Evolutionary conservation across 2,329 filamentous ascomycete genomes (phyloP).

Genomic region (Colletotrichum cereale): DNA sequence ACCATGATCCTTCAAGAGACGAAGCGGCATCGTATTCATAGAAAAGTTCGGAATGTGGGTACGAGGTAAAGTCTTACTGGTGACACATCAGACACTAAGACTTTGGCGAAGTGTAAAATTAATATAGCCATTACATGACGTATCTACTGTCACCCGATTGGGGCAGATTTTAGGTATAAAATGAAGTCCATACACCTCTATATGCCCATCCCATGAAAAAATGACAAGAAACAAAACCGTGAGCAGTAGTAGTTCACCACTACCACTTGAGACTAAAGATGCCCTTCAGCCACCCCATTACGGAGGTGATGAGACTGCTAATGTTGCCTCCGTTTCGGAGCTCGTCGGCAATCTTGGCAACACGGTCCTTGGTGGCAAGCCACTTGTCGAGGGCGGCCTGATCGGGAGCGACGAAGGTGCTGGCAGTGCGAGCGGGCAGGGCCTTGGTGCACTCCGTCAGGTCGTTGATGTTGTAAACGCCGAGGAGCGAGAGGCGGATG

Average conservation of each 20-base stretch:
- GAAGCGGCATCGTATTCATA: too few species aligned
- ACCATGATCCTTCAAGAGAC: too few species aligned
- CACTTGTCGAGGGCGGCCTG: conserved; percentile 34
- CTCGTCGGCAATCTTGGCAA: conserved; percentile 53
- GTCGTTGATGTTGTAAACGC: conserved; percentile 67
- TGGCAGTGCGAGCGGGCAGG: conserved; percentile 52
- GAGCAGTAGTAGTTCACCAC: not conserved
- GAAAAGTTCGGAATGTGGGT: too few species aligned
- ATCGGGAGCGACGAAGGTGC: conserved; percentile 40
- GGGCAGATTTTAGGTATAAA: conserved; percentile 13
- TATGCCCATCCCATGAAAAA: not conserved
- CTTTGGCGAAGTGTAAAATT: conserved; percentile 1
- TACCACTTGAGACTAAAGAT: conserved; percentile 17
- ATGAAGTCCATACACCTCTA: conserved; percentile 21
- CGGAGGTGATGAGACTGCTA: conserved; percentile 13
- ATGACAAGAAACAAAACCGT: not conserved
- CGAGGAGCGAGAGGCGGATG: conserved; percentile 65
- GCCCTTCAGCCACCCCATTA: conserved; percentile 30
- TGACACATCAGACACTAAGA: too few species aligned
- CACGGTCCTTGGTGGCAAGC: conserved; percentile 52
- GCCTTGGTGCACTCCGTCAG: conserved; percentile 68
- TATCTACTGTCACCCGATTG: conserved; percentile 27
- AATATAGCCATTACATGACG: conserved; percentile 29
- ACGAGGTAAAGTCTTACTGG: too few species aligned
- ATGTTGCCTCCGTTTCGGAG: conserved; percentile 42